Conservation (phyloP, 495 filamentous ascomycete species). For the Penicillium herquei region DNA sequence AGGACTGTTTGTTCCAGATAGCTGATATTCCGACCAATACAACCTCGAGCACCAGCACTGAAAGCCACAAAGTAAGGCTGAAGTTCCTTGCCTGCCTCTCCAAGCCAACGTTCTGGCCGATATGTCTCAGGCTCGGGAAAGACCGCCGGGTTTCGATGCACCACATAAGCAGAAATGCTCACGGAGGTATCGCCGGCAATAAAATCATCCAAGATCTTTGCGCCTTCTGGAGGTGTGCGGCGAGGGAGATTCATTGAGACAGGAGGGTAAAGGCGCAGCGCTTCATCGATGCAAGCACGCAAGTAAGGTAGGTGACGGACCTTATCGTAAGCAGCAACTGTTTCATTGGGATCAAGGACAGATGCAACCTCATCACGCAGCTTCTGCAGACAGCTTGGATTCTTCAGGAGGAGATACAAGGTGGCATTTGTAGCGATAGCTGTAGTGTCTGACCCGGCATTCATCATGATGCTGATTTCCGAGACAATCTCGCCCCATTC, state of each 20-base stretch:
- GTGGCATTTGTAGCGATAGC: neutral
- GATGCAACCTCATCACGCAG: too few species aligned
- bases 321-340: constrained; percentile 10
- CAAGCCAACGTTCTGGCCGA: constrained; percentile 33
- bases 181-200: constrained; percentile 14
- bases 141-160: constrained; percentile 11
- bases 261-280: constrained; percentile 4
- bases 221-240: constrained; percentile 19
- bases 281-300: constrained; percentile 9
- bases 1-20: constrained; percentile 39
- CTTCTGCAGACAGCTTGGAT: too few species aligned
- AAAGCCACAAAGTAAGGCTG: constrained; percentile 42
- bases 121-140: constrained; percentile 24
- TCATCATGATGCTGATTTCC: constrained; percentile 37
- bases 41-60: constrained; percentile 36
- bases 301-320: constrained; percentile 8
- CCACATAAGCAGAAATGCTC: neutral
- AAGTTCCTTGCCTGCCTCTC: constrained; percentile 27
- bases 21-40: constrained; percentile 45
- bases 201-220: constrained; percentile 25
- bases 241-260: constrained; percentile 4
- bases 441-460: constrained; percentile 37
- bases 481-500: constrained; percentile 26
- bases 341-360: neutral
- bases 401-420: too few species aligned